Percentiles rank a stretch among this genome's conserved stretches.
These are phyloP conservation scores for Quercus phellos DNA, from an alignment of 331 rosid genomes.

Conservation along the genomic window DNA sequence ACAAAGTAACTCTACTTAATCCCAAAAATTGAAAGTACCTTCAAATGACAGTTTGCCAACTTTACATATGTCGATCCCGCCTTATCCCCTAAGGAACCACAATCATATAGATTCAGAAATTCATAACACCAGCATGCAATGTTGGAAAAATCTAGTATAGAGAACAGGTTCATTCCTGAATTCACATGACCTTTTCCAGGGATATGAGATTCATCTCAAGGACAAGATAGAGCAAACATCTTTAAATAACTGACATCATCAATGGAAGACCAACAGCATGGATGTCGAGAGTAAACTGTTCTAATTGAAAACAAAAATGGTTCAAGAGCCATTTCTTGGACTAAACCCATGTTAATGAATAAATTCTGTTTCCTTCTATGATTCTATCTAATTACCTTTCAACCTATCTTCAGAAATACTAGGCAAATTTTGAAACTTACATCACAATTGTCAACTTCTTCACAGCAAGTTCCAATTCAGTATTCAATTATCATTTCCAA, in stretches of 20 bases:
- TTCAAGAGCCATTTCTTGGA: background rate
- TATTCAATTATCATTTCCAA: background rate
- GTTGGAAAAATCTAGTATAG: background rate
- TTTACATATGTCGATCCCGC: slow-evolving; percentile 68
- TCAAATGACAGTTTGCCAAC: slow-evolving; percentile 77
- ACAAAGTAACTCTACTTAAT: background rate
- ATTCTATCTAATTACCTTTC: background rate
- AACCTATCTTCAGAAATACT: background rate
- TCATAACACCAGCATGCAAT: slow-evolving; percentile 7
- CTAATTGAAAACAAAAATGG: background rate
- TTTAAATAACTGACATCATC: background rate
- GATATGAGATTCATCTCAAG: background rate
- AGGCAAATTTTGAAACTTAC: background rate
- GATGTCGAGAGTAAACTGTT: background rate
- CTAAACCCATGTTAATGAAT: background rate
- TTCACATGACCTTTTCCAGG: background rate
- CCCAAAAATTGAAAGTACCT: slow-evolving; percentile 38
- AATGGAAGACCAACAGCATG: background rate
- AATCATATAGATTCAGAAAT: slow-evolving; percentile 5
- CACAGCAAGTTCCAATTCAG: background rate
- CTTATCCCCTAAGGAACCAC: slow-evolving; percentile 63
- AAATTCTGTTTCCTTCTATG: background rate
- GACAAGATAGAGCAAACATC: slow-evolving; percentile 1
- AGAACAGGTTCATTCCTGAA: background rate
- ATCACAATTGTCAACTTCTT: background rate